A percentile compares a stretch with the other conserved stretches of the same genome.
These are phyloP conservation scores for Cercospora nicotianae DNA, from an alignment of 2,329 filamentous ascomycete genomes.

Conservation along the genomic window DNA sequence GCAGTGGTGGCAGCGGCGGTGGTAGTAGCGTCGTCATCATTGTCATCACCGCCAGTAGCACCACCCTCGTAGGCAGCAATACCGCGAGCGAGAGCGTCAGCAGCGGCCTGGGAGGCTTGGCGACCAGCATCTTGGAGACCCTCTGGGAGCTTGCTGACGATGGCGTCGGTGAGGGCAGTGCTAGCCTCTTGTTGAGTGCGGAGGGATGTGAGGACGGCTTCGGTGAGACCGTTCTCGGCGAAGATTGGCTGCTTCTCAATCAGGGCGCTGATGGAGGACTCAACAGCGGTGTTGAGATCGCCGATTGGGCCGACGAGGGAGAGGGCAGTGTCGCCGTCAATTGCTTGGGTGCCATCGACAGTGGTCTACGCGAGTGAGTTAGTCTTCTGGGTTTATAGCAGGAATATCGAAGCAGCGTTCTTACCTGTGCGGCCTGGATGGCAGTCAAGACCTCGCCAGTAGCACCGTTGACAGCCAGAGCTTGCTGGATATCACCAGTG, in stretches of 20 bases:
- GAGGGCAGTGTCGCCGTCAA: slow-evolving; percentile 7
- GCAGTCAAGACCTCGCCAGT: slow-evolving; percentile 14
- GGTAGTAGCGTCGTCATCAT: background rate
- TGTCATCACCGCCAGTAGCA: background rate
- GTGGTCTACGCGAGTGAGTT: background rate
- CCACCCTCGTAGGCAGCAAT: slow-evolving; percentile 15
- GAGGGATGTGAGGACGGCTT: slow-evolving; percentile 11
- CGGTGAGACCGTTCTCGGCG: slow-evolving; percentile 3
- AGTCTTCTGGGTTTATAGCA: background rate
- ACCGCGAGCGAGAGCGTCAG: slow-evolving; percentile 11
- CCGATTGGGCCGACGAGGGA: slow-evolving; percentile 14
- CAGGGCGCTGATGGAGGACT: slow-evolving; percentile 14
- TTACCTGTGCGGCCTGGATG: slow-evolving; percentile 11
- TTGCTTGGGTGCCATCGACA: slow-evolving; percentile 7
- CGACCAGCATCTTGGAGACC: slow-evolving; percentile 16
- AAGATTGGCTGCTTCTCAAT: slow-evolving; percentile 15
- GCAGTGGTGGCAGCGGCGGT: background rate
- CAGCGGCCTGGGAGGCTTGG: slow-evolving; percentile 14
- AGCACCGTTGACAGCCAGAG: slow-evolving; percentile 12
- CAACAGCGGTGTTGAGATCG: slow-evolving; percentile 12
- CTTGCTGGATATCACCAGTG: slow-evolving; percentile 11
- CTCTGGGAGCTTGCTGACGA: slow-evolving; percentile 16
- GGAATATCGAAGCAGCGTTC: background rate
- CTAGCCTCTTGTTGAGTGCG: slow-evolving; percentile 5
- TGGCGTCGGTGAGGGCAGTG: slow-evolving; percentile 3